Percentiles rank a stretch among this genome's conserved stretches.
Conservation (phyloP, 106 monocot species). For the Allium sativum region DNA sequence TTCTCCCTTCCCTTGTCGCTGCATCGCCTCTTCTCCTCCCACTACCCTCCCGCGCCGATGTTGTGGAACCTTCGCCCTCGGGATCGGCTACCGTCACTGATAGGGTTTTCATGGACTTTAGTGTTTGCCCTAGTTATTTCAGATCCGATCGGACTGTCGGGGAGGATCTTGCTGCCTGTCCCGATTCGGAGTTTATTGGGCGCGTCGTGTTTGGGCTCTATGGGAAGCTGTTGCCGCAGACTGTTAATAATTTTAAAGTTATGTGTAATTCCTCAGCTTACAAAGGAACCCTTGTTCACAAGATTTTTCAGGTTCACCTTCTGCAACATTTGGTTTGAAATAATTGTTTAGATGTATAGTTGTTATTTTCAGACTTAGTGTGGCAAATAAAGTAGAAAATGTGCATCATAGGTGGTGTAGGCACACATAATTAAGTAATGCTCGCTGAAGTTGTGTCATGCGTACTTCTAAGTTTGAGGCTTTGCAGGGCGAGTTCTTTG, state of each 20-base stretch:
- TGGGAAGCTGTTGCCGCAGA: conserved; percentile 58
- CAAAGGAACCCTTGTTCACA: conserved; percentile 67
- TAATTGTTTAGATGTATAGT: no score
- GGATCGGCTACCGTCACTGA: conserved; percentile 44
- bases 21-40: conserved; percentile 21
- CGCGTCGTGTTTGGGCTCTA: conserved; percentile 90
- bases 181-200: conserved; percentile 60
- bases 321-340: neutral
- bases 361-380: no score
- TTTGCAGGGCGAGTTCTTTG: conserved; percentile 60
- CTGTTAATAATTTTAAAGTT: conserved; percentile 76
- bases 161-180: conserved; percentile 43
- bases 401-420: no score
- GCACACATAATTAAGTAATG: no score
- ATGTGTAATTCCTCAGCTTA: conserved; percentile 60
- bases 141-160: conserved; percentile 60
- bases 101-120: conserved; percentile 82
- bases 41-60: conserved; percentile 6
- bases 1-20: conserved; percentile 5
- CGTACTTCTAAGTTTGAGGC: no score
- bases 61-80: conserved; percentile 3
- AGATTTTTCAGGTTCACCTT: conserved; percentile 30
- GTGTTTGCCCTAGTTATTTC: conserved; percentile 78
- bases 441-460: no score
- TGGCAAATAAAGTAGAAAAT: no score